Conservation (phyloP, 495 filamentous ascomycete species). For the Tetracladium marchalianum region DNA sequence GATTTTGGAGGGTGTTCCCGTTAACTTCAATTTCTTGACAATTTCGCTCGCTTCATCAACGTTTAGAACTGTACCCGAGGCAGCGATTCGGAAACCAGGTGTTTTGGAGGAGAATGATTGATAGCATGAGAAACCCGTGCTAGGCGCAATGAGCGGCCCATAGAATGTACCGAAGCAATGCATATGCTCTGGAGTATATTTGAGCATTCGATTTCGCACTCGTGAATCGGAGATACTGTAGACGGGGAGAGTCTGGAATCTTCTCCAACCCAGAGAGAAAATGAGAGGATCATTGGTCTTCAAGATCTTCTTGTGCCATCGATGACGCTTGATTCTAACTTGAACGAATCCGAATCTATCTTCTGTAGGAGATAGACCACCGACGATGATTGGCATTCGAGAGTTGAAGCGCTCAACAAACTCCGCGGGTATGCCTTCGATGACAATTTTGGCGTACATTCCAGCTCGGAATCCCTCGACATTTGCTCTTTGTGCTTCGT, state of each 20-base stretch:
- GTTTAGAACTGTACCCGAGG: conserved; percentile 82
- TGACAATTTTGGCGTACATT: conserved; percentile 81
- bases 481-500: conserved; percentile 64
- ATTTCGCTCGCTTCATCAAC: conserved; percentile 94
- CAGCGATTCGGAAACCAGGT: conserved; percentile 87
- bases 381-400: conserved; percentile 75
- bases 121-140: conserved; percentile 89
- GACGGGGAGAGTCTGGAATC: conserved; percentile 85
- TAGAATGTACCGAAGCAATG: conserved; percentile 95
- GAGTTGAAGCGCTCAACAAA: conserved; percentile 85
- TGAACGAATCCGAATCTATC: conserved; percentile 94
- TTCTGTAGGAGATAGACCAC: conserved; percentile 82
- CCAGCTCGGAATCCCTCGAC: conserved; percentile 91
- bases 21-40: conserved; percentile 97
- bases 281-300: conserved; percentile 97
- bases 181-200: conserved; percentile 94
- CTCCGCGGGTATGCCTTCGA: conserved; percentile 82
- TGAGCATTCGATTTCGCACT: conserved; percentile 91
- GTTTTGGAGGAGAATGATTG: conserved; percentile 82
- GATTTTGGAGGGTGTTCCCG: conserved; percentile 87
- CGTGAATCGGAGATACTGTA: conserved; percentile 92
- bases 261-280: conserved; percentile 94
- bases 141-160: conserved; percentile 86
- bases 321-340: conserved; percentile 88
- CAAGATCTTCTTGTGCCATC: conserved; percentile 98